These are phyloP conservation scores for Saturnispora zaruensis DNA, from an alignment of 805 yeast genomes.

Conservation along the genomic window DNA sequence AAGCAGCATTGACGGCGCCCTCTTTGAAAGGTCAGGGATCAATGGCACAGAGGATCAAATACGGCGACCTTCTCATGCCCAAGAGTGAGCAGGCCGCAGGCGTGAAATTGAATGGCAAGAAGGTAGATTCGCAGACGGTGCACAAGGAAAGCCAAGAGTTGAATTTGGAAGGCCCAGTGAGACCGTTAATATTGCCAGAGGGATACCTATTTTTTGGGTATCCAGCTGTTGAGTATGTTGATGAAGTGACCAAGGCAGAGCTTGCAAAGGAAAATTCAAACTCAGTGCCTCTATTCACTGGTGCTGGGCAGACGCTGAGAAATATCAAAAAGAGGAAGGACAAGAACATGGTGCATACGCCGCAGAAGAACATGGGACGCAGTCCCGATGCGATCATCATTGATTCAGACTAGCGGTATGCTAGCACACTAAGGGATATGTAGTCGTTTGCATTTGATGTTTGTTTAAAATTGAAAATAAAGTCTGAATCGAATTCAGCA, in stretches of 20 bases:
- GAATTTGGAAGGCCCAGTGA: constrained; percentile 57
- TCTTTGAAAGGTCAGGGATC: constrained; percentile 40
- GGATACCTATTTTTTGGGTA: constrained; percentile 92
- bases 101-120: constrained; percentile 59
- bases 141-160: constrained; percentile 17
- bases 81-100: constrained; percentile 49
- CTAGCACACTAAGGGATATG: background rate
- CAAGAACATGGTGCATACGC: constrained; percentile 36
- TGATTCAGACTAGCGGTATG: constrained; percentile 35
- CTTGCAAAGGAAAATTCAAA: background rate
- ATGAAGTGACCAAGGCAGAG: constrained; percentile 29
- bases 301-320: constrained; percentile 71
- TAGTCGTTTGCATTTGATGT: background rate
- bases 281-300: constrained; percentile 34
- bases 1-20: constrained; percentile 31
- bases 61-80: constrained; percentile 46
- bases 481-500: constrained; percentile 7
- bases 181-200: constrained; percentile 63
- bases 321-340: constrained; percentile 51
- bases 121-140: constrained; percentile 17
- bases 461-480: background rate
- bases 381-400: constrained; percentile 79
- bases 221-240: constrained; percentile 52
- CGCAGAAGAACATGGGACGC: constrained; percentile 54
- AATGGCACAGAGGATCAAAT: constrained; percentile 70